A percentile compares a stretch with the other conserved stretches of the same genome.
phyloP scores from a whole-genome alignment of 129 eudicot genomes.

The Glebionis coronaria region DNA sequence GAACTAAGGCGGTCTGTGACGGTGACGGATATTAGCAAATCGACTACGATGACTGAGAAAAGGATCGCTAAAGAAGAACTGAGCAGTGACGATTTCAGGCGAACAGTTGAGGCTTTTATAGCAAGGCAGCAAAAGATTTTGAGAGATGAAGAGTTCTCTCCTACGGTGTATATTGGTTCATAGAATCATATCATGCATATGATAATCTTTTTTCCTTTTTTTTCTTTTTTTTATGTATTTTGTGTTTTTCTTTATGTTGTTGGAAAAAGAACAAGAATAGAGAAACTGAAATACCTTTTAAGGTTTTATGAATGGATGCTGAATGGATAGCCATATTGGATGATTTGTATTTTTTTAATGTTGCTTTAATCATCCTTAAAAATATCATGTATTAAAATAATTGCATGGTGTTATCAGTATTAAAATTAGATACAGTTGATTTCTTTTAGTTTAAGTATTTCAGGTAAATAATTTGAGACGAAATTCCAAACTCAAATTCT shows the following conservation, averaged over 20 bases:
- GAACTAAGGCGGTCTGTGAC: constrained; percentile 50
- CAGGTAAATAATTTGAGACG: no score
- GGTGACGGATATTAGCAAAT: constrained; percentile 40
- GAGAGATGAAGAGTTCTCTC: constrained; percentile 73
- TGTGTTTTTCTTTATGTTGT: neutral
- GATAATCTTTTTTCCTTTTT: no score
- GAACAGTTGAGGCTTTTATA: constrained; percentile 78
- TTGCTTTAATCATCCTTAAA: neutral
- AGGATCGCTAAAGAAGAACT: constrained; percentile 28
- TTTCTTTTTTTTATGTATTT: neutral
- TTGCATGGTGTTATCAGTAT: no score
- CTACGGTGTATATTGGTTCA: constrained; percentile 35
- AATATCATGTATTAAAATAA: neutral
- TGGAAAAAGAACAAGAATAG: neutral
- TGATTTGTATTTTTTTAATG: neutral
- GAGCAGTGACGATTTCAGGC: constrained; percentile 81
- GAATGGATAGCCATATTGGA: neutral
- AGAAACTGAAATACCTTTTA: neutral
- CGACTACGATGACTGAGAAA: constrained; percentile 16
- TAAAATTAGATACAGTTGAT: no score
- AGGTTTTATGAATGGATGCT: neutral
- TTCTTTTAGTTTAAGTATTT: no score
- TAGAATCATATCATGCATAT: constrained; percentile 7
- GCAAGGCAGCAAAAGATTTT: constrained; percentile 78
- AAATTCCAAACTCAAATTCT: no score